Evolutionary conservation across 345 rosid genomes (phyloP).

Genomic region (Moricandia moricandioides): DNA sequence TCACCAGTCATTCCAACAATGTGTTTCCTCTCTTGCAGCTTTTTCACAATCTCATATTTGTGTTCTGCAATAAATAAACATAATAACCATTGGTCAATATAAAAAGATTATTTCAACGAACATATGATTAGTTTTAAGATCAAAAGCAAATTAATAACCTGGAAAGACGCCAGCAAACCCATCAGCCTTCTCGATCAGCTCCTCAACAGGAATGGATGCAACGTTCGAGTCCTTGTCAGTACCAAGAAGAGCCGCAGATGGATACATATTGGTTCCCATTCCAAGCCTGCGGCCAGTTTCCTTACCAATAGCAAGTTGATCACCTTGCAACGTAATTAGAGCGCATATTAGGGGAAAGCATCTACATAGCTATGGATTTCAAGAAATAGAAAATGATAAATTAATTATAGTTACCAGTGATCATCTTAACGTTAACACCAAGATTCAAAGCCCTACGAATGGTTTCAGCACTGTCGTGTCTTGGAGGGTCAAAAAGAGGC

Average conservation of each 20-base stretch:
- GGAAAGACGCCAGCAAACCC: conserved; percentile 98
- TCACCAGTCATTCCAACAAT: conserved; percentile 97
- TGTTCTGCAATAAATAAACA: conserved; percentile 55
- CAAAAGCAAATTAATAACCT: conserved; percentile 44
- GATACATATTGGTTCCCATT: conserved; percentile 97
- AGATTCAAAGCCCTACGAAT: conserved; percentile 65
- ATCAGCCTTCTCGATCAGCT: conserved; percentile 84
- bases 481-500: conserved; percentile 61
- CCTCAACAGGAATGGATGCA: conserved; percentile 57
- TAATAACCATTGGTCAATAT: conserved; percentile 8
- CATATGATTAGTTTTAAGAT: not conserved
- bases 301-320: conserved; percentile 89
- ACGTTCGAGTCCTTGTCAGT: conserved; percentile 51
- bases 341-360: conserved; percentile 8
- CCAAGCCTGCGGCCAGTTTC: conserved; percentile 97
- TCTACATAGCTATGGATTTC: conserved; percentile 5
- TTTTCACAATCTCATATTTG: conserved; percentile 83
- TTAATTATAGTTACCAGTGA: conserved; percentile 50
- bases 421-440: conserved; percentile 98
- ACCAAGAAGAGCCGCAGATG: conserved; percentile 81
- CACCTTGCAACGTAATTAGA: conserved; percentile 48
- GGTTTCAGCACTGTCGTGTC: conserved; percentile 61
- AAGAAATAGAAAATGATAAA: not conserved
- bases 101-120: not conserved
- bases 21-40: conserved; percentile 71